These are phyloP conservation scores for Penicillium aurantiogriseum DNA, from an alignment of 2,329 filamentous ascomycete genomes.

Conservation along the genomic window DNA sequence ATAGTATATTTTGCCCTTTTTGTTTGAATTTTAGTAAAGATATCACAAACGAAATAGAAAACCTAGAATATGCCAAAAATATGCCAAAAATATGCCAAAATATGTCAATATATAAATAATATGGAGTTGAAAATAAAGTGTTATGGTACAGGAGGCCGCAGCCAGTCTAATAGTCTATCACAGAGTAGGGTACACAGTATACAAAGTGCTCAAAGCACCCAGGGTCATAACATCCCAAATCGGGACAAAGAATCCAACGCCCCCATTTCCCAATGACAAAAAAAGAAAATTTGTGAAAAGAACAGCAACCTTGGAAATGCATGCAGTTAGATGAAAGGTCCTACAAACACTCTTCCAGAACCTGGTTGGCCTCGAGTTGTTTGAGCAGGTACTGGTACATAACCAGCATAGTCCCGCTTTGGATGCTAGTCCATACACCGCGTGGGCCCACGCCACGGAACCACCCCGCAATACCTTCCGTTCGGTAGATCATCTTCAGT, in stretches of 20 bases:
- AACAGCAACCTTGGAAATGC: slow-evolving; percentile 10
- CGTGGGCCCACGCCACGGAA: slow-evolving; percentile 93
- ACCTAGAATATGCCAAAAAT: neutral
- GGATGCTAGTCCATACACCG: slow-evolving; percentile 94
- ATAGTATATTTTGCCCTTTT: neutral
- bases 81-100: neutral
- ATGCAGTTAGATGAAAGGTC: slow-evolving; percentile 10
- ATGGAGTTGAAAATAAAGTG: neutral
- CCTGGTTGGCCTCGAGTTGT: slow-evolving; percentile 62
- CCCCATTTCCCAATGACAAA: slow-evolving; percentile 10
- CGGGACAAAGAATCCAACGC: slow-evolving; percentile 18
- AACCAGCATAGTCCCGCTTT: slow-evolving; percentile 95
- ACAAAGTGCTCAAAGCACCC: slow-evolving; percentile 11
- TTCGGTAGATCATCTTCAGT: slow-evolving; percentile 80
- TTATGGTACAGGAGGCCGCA: slow-evolving; percentile 22
- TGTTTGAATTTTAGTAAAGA: neutral
- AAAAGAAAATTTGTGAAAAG: slow-evolving; percentile 8
- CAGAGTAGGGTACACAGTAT: slow-evolving; percentile 13
- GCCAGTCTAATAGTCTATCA: slow-evolving; percentile 26
- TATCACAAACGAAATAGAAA: neutral
- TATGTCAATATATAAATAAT: neutral
- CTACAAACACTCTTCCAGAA: slow-evolving; percentile 24
- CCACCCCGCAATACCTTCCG: slow-evolving; percentile 84
- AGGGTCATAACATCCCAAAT: slow-evolving; percentile 9
- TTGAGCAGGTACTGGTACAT: slow-evolving; percentile 86